These are phyloP conservation scores for Neonectria coccinea DNA, from an alignment of 2,329 filamentous ascomycete species.

Conservation along the genomic window DNA sequence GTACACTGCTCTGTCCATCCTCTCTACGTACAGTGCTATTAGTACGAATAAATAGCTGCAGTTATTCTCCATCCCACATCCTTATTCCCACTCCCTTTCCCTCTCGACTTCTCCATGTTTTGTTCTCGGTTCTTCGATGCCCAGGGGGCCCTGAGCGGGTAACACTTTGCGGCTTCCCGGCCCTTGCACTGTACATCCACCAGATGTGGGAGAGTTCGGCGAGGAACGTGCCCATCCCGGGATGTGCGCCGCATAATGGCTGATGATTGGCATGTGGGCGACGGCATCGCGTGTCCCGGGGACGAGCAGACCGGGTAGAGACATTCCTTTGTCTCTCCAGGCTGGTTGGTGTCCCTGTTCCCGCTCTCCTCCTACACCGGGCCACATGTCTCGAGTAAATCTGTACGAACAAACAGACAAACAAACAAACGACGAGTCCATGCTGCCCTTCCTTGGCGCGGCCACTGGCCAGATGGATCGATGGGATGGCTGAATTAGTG, in stretches of 20 bases:
- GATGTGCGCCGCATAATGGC: slow-evolving; percentile 27
- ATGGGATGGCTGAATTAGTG: slow-evolving; percentile 15
- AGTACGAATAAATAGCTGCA: no score
- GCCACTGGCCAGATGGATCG: slow-evolving; percentile 15
- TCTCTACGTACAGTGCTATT: no score
- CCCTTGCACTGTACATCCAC: slow-evolving; percentile 2
- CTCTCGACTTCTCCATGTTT: slow-evolving; percentile 15
- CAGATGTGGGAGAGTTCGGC: slow-evolving; percentile 21
- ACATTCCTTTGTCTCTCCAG: slow-evolving; percentile 14
- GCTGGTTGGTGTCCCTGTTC: slow-evolving; percentile 16
- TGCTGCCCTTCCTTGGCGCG: slow-evolving; percentile 7
- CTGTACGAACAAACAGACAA: slow-evolving; percentile 16
- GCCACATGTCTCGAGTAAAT: slow-evolving; percentile 31
- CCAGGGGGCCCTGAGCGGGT: slow-evolving; percentile 5
- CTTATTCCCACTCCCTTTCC: slow-evolving; percentile 12
- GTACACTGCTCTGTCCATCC: not conserved
- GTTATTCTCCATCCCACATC: not conserved
- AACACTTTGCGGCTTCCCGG: slow-evolving; percentile 1
- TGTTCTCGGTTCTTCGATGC: not conserved
- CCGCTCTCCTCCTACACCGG: slow-evolving; percentile 6
- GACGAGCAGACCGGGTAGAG: slow-evolving; percentile 23
- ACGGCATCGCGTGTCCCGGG: slow-evolving; percentile 33
- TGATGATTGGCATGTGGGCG: slow-evolving; percentile 42
- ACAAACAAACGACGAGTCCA: slow-evolving; percentile 12
- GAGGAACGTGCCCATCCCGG: slow-evolving; percentile 40